phyloP scores from a whole-genome alignment of 1,139 yeast species.

The Nakaseomyces delphensis region DNA sequence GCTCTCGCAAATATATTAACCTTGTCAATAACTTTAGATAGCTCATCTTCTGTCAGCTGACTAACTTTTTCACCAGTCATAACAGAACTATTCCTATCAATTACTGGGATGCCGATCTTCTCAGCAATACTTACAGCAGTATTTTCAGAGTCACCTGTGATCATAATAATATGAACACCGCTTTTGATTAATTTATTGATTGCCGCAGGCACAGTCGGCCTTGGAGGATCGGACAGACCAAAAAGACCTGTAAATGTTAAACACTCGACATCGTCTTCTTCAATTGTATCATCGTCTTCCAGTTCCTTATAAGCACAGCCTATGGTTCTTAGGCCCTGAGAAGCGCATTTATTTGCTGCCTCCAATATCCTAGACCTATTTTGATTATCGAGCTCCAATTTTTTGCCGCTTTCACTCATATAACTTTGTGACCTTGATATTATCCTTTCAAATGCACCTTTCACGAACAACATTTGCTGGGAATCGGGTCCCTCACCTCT shows the following conservation, averaged over 20 bases:
- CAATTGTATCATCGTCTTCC: constrained; percentile 34
- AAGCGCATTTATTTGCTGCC: constrained; percentile 57
- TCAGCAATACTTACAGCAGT: constrained; percentile 83
- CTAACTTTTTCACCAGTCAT: constrained; percentile 79
- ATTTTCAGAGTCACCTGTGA: constrained; percentile 87
- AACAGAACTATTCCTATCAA: constrained; percentile 50
- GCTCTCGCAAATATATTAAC: constrained; percentile 92
- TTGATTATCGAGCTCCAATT: constrained; percentile 44
- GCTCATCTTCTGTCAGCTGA: constrained; percentile 52
- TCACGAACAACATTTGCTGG: constrained; percentile 51
- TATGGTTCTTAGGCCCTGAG: constrained; percentile 75
- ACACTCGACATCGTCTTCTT: constrained; percentile 41
- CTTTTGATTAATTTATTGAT: constrained; percentile 69
- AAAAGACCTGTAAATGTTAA: constrained; percentile 71
- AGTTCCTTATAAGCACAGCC: constrained; percentile 51
- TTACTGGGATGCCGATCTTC: constrained; percentile 82
- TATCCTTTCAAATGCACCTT: constrained; percentile 83
- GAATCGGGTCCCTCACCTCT: constrained; percentile 41
- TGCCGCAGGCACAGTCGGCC: constrained; percentile 68
- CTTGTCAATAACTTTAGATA: constrained; percentile 62
- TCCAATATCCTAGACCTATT: constrained; percentile 39
- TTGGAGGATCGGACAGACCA: constrained; percentile 95
- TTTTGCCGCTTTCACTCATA: constrained; percentile 47
- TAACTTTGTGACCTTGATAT: constrained; percentile 52
- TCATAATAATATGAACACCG: constrained; percentile 92